These are phyloP conservation scores for Salisapilia sapeloensis DNA, from an alignment of 352 stramenopile species.

Conservation along the genomic window DNA sequence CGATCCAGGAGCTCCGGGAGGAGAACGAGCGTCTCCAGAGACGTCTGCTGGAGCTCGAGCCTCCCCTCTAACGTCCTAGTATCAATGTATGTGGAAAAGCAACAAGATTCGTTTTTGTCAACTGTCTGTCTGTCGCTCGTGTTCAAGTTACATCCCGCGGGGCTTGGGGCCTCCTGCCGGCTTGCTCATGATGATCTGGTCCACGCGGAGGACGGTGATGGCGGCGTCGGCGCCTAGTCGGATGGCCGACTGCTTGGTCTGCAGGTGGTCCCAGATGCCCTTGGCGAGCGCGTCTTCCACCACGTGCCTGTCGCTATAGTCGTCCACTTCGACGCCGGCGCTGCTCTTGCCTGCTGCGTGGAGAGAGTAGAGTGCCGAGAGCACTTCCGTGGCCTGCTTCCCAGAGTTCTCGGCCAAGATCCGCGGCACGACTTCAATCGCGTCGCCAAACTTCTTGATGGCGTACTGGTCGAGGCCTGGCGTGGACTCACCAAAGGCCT, in stretches of 20 bases:
- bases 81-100: too few species aligned
- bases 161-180: slow-evolving; percentile 89
- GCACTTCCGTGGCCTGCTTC: slow-evolving; percentile 86
- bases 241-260: slow-evolving; percentile 94
- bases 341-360: slow-evolving; percentile 87
- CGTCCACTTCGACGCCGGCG: slow-evolving; percentile 90
- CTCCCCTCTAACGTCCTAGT: slow-evolving; percentile 5
- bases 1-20: slow-evolving; percentile 61
- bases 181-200: slow-evolving; percentile 99
- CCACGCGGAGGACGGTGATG: slow-evolving; percentile 97
- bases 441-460: slow-evolving; percentile 98
- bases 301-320: slow-evolving; percentile 61
- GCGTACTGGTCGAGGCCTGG: slow-evolving; percentile 98
- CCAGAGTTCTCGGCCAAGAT: slow-evolving; percentile 97
- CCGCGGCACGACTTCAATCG: slow-evolving; percentile 94
- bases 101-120: too few species aligned
- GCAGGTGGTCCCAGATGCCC: slow-evolving; percentile 88
- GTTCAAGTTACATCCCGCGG: slow-evolving; percentile 41
- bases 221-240: slow-evolving; percentile 94
- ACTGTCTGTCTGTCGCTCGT: not conserved
- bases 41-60: slow-evolving; percentile 43
- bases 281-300: slow-evolving; percentile 55
- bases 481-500: slow-evolving; percentile 89
- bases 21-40: slow-evolving; percentile 57
- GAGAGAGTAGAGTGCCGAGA: slow-evolving; percentile 89